phyloP scores from a whole-genome alignment of 164 flowering plant genomes.

The Umbellularia californica region DNA sequence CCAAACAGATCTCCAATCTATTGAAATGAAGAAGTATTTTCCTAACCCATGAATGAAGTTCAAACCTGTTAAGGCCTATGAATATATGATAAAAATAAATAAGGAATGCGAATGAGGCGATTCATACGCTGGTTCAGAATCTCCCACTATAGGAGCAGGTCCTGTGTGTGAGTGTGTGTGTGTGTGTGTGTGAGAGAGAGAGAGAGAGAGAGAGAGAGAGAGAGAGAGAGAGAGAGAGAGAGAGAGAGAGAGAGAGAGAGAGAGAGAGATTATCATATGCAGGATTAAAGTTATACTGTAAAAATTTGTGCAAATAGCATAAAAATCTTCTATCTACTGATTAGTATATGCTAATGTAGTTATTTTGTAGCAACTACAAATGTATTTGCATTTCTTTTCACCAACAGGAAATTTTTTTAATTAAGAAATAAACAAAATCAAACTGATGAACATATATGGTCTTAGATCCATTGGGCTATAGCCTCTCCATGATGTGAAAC shows the following conservation, averaged over 20 bases:
- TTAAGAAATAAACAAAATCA: background rate
- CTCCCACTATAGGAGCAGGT: too few relatives aligned
- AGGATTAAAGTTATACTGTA: background rate
- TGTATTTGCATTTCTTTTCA: slow-evolving; percentile 47
- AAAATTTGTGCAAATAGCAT: background rate
- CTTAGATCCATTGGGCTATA: background rate
- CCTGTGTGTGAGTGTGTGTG: too few relatives aligned
- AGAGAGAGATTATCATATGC: background rate
- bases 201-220: slow-evolving; percentile 2
- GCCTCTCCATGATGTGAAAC: background rate
- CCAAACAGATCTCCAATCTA: background rate
- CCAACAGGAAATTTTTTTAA: slow-evolving; percentile 2
- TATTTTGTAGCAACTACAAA: slow-evolving; percentile 35
- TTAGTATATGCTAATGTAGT: slow-evolving; percentile 4
- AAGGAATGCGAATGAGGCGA: too few relatives aligned
- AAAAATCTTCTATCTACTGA: background rate
- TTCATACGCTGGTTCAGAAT: too few relatives aligned
- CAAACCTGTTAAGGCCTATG: background rate
- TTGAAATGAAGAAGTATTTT: background rate
- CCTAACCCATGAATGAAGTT: background rate
- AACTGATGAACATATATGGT: background rate
- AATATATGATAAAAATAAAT: too few relatives aligned
- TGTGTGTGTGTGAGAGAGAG: background rate
- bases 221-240: slow-evolving; percentile 12
- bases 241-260: slow-evolving; percentile 12